Percentiles rank a stretch among this genome's conserved stretches.
Evolutionary conservation across 1,139 yeast species (phyloP).

Genomic region (Arxiozyma heterogenica): DNA sequence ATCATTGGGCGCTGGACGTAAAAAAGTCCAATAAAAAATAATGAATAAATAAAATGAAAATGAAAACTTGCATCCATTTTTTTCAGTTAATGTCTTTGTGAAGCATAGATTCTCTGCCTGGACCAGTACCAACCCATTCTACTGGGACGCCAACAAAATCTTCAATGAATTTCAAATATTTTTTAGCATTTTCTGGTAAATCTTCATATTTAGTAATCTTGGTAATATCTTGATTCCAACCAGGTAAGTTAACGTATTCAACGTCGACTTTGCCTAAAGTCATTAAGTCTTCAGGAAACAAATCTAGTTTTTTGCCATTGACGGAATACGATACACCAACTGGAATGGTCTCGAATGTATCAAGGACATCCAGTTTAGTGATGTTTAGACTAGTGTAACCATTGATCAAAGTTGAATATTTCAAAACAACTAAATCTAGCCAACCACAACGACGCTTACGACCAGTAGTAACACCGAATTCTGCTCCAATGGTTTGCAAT

Average conservation of each 20-base stretch:
- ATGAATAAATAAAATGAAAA: too few relatives aligned
- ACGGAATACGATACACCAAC: slow-evolving; percentile 75
- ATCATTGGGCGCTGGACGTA: too few relatives aligned
- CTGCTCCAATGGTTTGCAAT: slow-evolving; percentile 87
- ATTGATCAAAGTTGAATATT: slow-evolving; percentile 81
- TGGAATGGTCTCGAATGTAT: slow-evolving; percentile 76
- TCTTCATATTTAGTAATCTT: slow-evolving; percentile 58
- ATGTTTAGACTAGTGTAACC: slow-evolving; percentile 92
- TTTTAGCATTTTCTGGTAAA: slow-evolving; percentile 80
- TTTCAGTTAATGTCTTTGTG: slow-evolving; percentile 22
- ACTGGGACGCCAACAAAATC: slow-evolving; percentile 74
- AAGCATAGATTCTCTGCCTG: slow-evolving; percentile 83
- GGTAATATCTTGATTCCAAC: slow-evolving; percentile 87
- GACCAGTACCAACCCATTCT: slow-evolving; percentile 98
- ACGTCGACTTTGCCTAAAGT: slow-evolving; percentile 83
- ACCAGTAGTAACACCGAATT: slow-evolving; percentile 97
- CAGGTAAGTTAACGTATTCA: slow-evolving; percentile 81
- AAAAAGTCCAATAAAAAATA: too few relatives aligned
- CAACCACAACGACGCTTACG: slow-evolving; percentile 99
- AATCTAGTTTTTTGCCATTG: slow-evolving; percentile 62
- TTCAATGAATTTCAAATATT: slow-evolving; percentile 76
- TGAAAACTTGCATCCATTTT: not conserved
- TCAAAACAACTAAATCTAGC: slow-evolving; percentile 92
- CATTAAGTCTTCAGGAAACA: slow-evolving; percentile 88
- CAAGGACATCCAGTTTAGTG: slow-evolving; percentile 91